Base-by-base conservation (phyloP, 257 asterid genomes). In the Voacanga thouarsii region DNA sequence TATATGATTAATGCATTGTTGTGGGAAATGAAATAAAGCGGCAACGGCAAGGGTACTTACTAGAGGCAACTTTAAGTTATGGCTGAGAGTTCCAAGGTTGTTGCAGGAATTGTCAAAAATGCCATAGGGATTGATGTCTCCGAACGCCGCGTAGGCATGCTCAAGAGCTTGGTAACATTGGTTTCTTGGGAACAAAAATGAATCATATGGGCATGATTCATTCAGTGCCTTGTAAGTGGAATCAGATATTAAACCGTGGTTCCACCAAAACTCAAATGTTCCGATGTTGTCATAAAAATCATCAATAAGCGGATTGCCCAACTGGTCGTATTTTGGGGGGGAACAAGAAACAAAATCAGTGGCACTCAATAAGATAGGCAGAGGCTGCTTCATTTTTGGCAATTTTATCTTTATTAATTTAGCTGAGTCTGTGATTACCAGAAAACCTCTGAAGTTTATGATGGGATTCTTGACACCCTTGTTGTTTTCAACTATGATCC, bases 391-490 rank as follows among this genome's bases (percentile, higher is more conserved):
- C 0, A 4, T 60, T 3, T 10, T 49, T 7, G 45, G 9, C 18
- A 39, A 68, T 68, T 41, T 68, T 10, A 3, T 41, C 73, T 16
- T 9, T 9, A 21, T 68, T 41, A 9, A 3, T 24, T 14, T 47
- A 47, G 28, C 1, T 23, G 4, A 11, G 6, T 11, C 5, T 15
- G 18, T 39, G 47, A 19, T 82, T 84, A 90, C 96, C 86, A 90
- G 74, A 80, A 90, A 83, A 39, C 96, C 96, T 82, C 86, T 85
- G 77, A 89, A 84, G 85, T 90, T 90, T 80, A 90, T 84, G 79
- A 79, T 39, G 30, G 92, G 85, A 71, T 86, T 82, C 19, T 74
- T 73, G 28, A 77, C 66, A 0, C 87, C 87, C 79, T 82, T 83
- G 80, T 88, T 89, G 57, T 79, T 63, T 24, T 81, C 78, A 3